Conservation (phyloP, 2,329 filamentous ascomycete genomes). For the Mycosphaerella sp. region DNA sequence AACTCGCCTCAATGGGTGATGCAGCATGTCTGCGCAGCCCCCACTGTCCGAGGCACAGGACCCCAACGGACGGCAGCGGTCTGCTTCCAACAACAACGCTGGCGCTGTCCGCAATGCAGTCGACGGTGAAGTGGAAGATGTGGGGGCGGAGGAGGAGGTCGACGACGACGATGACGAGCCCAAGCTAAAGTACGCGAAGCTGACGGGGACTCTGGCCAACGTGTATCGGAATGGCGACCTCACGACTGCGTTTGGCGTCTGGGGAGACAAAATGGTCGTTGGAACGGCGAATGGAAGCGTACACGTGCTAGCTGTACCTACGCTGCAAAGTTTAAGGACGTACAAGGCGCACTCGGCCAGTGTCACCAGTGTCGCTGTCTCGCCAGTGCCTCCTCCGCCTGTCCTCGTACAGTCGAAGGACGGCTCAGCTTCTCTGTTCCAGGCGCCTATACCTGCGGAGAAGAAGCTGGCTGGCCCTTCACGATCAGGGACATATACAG, state of each 20-base stretch:
- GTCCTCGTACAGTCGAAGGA: slow-evolving; percentile 17
- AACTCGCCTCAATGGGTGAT: slow-evolving; percentile 16
- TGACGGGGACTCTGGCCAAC: slow-evolving; percentile 71
- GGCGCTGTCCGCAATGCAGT: not conserved
- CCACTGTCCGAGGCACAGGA: slow-evolving; percentile 9
- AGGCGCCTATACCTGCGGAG: slow-evolving; percentile 11
- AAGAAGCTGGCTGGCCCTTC: slow-evolving; percentile 7
- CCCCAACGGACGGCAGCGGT: slow-evolving; percentile 3
- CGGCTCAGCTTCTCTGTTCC: slow-evolving; percentile 16
- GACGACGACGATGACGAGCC: slow-evolving; percentile 92
- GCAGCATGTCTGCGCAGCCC: slow-evolving; percentile 35
- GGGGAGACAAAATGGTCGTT: slow-evolving; percentile 95
- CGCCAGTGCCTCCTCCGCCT: slow-evolving; percentile 67
- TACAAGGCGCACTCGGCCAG: slow-evolving; percentile 93
- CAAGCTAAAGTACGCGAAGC: slow-evolving; percentile 80
- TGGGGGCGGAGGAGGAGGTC: slow-evolving; percentile 55
- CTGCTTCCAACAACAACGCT: slow-evolving; percentile 10
- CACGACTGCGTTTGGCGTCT: slow-evolving; percentile 82
- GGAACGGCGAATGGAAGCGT: slow-evolving; percentile 97
- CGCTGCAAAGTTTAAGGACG: slow-evolving; percentile 71
- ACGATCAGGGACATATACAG: slow-evolving; percentile 14
- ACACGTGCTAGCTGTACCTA: slow-evolving; percentile 77
- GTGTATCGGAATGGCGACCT: slow-evolving; percentile 83
- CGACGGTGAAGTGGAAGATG: slow-evolving; percentile 30
- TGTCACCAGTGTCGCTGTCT: slow-evolving; percentile 82